Conservation (phyloP, 768 basidiomycete genomes). For the Leccinum ochraceum region DNA sequence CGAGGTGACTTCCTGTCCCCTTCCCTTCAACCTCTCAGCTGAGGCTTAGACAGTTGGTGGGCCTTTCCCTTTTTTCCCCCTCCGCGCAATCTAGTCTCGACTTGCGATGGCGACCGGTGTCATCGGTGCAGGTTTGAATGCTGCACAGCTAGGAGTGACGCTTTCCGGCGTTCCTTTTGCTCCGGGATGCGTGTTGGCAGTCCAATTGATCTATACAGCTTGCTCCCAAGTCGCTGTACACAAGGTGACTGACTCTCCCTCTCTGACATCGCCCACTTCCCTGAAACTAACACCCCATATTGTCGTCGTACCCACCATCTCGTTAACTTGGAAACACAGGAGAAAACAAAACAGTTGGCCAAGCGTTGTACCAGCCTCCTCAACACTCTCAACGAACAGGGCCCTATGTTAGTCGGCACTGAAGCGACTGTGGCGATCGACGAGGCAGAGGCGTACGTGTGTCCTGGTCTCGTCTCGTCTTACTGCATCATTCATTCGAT, state of each 20-base stretch:
- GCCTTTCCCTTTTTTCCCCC: background rate
- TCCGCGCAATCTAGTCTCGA: background rate
- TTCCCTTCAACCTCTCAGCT: too few species aligned
- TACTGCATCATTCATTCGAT: background rate
- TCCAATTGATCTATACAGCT: slow-evolving; percentile 45
- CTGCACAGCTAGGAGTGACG: slow-evolving; percentile 45
- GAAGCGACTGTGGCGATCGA: slow-evolving; percentile 43
- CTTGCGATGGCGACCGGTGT: slow-evolving; percentile 19
- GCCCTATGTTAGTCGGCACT: slow-evolving; percentile 39
- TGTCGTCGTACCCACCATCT: background rate
- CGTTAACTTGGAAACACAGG: slow-evolving; percentile 30
- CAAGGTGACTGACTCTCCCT: slow-evolving; percentile 40
- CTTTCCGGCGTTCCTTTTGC: slow-evolving; percentile 48
- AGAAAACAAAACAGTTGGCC: slow-evolving; percentile 43
- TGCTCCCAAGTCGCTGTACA: slow-evolving; percentile 50
- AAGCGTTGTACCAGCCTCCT: slow-evolving; percentile 44
- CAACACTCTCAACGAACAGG: slow-evolving; percentile 42
- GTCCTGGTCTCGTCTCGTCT: background rate
- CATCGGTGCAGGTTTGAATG: slow-evolving; percentile 25
- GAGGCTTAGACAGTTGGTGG: background rate
- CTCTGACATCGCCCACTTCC: background rate
- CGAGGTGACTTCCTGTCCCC: background rate
- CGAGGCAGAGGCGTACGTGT: slow-evolving; percentile 44
- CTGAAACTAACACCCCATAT: background rate
- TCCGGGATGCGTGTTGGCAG: slow-evolving; percentile 41